Conservation (phyloP, 1,139 yeast species). For the Yamadazyma conglobata region DNA sequence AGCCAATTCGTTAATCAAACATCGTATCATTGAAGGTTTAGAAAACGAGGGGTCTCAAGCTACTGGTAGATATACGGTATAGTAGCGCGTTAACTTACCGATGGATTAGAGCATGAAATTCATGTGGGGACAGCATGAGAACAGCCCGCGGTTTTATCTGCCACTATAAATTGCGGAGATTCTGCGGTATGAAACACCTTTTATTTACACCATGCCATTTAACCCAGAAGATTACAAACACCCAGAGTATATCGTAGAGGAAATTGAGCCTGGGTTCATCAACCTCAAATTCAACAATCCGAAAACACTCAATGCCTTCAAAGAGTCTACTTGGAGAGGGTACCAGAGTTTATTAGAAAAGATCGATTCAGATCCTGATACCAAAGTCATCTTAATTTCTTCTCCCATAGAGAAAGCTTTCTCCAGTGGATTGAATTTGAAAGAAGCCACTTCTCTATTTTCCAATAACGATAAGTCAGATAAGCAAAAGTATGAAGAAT, state of each 20-base stretch:
- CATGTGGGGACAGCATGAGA: background rate
- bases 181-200: no score
- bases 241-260: slow-evolving; percentile 38
- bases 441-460: slow-evolving; percentile 25
- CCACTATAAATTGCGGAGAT: no score
- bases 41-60: slow-evolving; percentile 41
- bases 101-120: background rate
- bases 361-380: slow-evolving; percentile 44
- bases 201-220: slow-evolving; percentile 21
- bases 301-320: slow-evolving; percentile 56
- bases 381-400: slow-evolving; percentile 53
- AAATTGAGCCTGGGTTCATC: slow-evolving; percentile 46
- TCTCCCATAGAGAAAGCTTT: slow-evolving; percentile 57
- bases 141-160: no score
- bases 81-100: slow-evolving; percentile 6
- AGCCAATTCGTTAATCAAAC: slow-evolving; percentile 64
- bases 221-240: slow-evolving; percentile 29
- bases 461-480: slow-evolving; percentile 12
- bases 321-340: slow-evolving; percentile 52
- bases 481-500: slow-evolving; percentile 22
- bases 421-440: slow-evolving; percentile 65
- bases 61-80: slow-evolving; percentile 42
- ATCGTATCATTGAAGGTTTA: slow-evolving; percentile 59
- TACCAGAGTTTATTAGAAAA: slow-evolving; percentile 47
- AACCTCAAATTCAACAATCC: slow-evolving; percentile 69